Evolutionary conservation across 495 filamentous ascomycete species (phyloP).

Genomic region (Penicillium bovifimosum): DNA sequence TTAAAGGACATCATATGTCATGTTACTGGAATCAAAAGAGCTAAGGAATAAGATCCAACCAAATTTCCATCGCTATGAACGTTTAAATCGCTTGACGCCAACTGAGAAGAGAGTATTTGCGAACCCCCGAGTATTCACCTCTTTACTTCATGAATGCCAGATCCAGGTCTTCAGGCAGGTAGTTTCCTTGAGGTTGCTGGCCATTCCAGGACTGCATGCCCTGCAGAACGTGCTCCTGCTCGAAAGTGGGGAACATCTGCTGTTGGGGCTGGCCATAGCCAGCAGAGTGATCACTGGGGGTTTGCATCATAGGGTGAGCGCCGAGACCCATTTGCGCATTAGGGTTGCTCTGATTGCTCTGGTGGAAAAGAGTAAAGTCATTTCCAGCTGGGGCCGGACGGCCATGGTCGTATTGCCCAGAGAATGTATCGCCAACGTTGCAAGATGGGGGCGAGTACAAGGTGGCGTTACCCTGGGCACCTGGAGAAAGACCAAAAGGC

Average conservation of each 20-base stretch:
- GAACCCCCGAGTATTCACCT: background rate
- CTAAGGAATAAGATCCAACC: background rate
- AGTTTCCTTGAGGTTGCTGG: slow-evolving; percentile 9
- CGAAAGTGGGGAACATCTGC: slow-evolving; percentile 23
- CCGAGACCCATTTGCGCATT: background rate
- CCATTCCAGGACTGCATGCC: slow-evolving; percentile 15
- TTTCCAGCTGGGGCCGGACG: slow-evolving; percentile 24
- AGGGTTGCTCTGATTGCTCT: background rate
- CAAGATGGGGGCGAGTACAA: slow-evolving; percentile 55
- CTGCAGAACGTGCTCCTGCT: slow-evolving; percentile 11
- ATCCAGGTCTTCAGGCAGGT: slow-evolving; percentile 12
- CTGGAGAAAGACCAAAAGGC: slow-evolving; percentile 53
- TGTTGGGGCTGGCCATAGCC: slow-evolving; percentile 6
- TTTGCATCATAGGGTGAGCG: slow-evolving; percentile 2
- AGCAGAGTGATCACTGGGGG: background rate
- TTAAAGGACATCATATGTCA: too few species aligned
- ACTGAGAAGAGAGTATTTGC: background rate
- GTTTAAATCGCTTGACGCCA: slow-evolving; percentile 2
- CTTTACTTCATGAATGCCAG: slow-evolving; percentile 17
- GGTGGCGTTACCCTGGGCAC: slow-evolving; percentile 58
- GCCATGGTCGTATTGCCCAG: slow-evolving; percentile 43
- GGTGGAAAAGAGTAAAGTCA: slow-evolving; percentile 45
- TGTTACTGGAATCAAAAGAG: background rate
- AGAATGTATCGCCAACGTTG: slow-evolving; percentile 24
- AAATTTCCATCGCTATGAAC: slow-evolving; percentile 1